A percentile compares a stretch with the other conserved stretches of the same genome.
phyloP scores from a whole-genome alignment of 331 rosid genomes.

The Pyracantha coccinea region DNA sequence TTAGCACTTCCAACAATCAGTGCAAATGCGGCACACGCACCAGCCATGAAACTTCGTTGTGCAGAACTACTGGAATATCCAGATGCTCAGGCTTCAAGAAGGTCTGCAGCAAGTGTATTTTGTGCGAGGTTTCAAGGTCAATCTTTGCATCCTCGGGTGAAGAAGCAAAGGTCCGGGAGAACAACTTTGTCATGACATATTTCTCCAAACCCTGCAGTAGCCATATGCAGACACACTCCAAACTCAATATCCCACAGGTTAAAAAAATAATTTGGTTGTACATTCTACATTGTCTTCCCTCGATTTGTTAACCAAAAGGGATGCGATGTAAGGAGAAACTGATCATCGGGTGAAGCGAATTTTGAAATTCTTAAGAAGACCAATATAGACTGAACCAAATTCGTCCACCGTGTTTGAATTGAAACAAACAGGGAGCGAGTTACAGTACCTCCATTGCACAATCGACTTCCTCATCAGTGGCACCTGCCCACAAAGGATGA shows the following conservation, averaged over 20 bases:
- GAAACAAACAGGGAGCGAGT: neutral
- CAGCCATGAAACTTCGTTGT: slow-evolving; percentile 58
- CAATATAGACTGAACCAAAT: neutral
- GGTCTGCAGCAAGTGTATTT: slow-evolving; percentile 45
- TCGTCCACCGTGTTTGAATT: neutral
- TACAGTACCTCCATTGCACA: slow-evolving; percentile 52
- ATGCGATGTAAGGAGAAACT: too few species aligned
- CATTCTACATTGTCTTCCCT: neutral
- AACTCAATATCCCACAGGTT: neutral
- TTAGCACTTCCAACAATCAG: neutral
- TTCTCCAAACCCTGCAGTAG: slow-evolving; percentile 60
- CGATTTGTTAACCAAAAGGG: too few species aligned
- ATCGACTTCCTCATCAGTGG: slow-evolving; percentile 52
- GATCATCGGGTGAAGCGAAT: neutral
- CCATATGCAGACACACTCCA: neutral
- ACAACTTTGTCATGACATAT: slow-evolving; percentile 69
- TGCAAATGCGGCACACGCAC: slow-evolving; percentile 26
- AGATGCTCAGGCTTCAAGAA: slow-evolving; percentile 67
- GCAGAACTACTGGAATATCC: slow-evolving; percentile 49
- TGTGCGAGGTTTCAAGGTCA: slow-evolving; percentile 41
- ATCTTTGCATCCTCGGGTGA: slow-evolving; percentile 40
- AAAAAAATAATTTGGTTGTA: neutral
- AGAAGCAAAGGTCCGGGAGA: slow-evolving; percentile 49
- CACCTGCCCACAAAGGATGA: slow-evolving; percentile 59
- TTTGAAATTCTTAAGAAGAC: neutral